Base-by-base conservation (phyloP, 805 yeast species). In the Saccharomyces paradoxus region DNA sequence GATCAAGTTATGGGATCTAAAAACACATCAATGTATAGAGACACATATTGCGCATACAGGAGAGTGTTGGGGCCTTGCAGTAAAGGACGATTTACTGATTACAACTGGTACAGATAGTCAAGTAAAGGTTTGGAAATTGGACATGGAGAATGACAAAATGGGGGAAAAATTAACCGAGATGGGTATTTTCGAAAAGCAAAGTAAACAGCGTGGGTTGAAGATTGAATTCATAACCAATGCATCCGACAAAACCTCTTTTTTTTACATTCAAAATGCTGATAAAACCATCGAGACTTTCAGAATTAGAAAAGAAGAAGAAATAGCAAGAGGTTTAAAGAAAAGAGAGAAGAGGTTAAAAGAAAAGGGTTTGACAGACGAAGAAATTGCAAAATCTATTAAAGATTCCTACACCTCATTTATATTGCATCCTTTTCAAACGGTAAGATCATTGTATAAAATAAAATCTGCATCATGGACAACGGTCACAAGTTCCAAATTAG, bases 41-140 rank as follows among this genome's bases (percentile, higher is more conserved):
- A 91, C 98, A 1, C 97, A 91, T 67, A 83, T 90, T 57, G 96
- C 97, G 0, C 96, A 89, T 67, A 78, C 87, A 24, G 91, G 92
- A 55, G 98, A 94, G 70, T 89, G 97, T 73, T 94, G 98, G 98
- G 75, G 87, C 2, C 69, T 90, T 63, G 87, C 81, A 3, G 67
- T 82, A 21, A 73, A 75, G 48, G 67, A 69, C 9, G 68, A 74
- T 31, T 58, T 84, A 52, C 72, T 80, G 29, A 70, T 90, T 22
- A 90, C 97, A 0, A 78, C 87, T 29, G 91, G 96, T 48, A 80
- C 82, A 63, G 90, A 88, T 59, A 84, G 87, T 59, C 95, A 89
- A 66, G 78, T 88, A 31, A 89, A 88, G 67, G 77, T 91, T 8
- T 94, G 98, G 98, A 69, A 71, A 27, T 63, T 90, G n/a, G 82